phyloP scores from a whole-genome alignment of 805 yeast genomes.

The Nakazawaea wyomingensis region DNA sequence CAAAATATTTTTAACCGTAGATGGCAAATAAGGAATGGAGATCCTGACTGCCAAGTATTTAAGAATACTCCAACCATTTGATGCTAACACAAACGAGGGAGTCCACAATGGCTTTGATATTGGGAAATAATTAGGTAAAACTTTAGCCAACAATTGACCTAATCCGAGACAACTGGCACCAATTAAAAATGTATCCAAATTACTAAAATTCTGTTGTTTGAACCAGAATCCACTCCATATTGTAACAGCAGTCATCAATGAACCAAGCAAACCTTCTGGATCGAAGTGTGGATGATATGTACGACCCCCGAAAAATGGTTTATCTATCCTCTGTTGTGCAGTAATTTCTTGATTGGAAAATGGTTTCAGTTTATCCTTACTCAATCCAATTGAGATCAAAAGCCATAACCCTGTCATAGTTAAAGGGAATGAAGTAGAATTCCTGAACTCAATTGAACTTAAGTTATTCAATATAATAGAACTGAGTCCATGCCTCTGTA shows the following conservation, averaged over 20 bases:
- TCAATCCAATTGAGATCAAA: conserved; percentile 18
- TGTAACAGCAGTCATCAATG: conserved; percentile 28
- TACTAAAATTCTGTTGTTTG: conserved; percentile 16
- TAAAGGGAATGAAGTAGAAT: conserved; percentile 17
- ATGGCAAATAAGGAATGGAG: conserved; percentile 23
- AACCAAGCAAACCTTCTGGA: conserved; percentile 33
- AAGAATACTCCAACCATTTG: conserved; percentile 26
- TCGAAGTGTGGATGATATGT: conserved; percentile 24
- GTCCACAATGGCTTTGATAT: conserved; percentile 33
- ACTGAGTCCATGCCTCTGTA: conserved; percentile 19
- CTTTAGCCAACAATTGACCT: conserved; percentile 21
- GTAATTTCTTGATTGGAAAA: conserved; percentile 20
- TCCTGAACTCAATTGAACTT: conserved; percentile 3
- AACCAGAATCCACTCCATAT: conserved; percentile 32
- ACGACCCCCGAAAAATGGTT: conserved; percentile 16
- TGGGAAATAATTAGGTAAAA: conserved; percentile 25
- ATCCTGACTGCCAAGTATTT: conserved; percentile 21
- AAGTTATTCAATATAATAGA: conserved; percentile 15
- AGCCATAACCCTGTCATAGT: conserved; percentile 23
- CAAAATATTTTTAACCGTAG: conserved; percentile 13
- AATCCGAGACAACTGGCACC: conserved; percentile 22
- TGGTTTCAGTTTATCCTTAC: conserved; percentile 22
- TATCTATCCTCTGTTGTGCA: conserved; percentile 28
- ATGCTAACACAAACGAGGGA: conserved; percentile 25
- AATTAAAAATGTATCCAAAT: conserved; percentile 18